Base-by-base conservation (phyloP, 306 rosid genomes). In the Arachis hypogaea region DNA sequence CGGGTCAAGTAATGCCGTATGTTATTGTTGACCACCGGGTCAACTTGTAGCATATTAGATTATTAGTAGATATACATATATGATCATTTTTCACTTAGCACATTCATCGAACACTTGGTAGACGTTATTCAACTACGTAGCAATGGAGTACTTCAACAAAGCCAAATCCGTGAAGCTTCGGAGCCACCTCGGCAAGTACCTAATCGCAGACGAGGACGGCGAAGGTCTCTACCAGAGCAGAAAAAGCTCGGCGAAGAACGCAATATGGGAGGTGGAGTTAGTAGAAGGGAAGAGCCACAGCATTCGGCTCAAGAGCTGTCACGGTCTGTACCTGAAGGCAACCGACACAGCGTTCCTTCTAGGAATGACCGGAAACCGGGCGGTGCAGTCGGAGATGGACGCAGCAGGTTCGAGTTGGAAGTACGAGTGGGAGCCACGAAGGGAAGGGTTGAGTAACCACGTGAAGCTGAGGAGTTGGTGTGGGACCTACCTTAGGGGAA, bases 381-480 rank as follows among this genome's bases (percentile, higher is more conserved):
- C 83, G 44, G 11, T 79, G 8, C 96, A 82, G 72, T 22, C 65
- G 0, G 73, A 36, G 0, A 57, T 40, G 0, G 96, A 86, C 3
- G 18, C 11, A 9, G 73, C 11, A 9, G 73, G 55, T 0, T 42
- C 63, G 33, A 73, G 78, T 30, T 80, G 78, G 92, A 85, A 74
- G 65, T 80, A 63, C 68, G 89, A 89, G 72, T 91, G 97, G 91
- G 94, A 91, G 69, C 96, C 93, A 3, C 84, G 85, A 43, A 59
- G 69, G 5, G 92, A 89, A 0, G 98, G 94, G 4, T 83, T 86
- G 38, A 33, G 38, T 33, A 33, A 33, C 55, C 89, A 83, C 67
- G 82, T 93, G 22, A 87, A 84, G 72, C 68, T 93, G 6, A 82
- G 69, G 80, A 89, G 89, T 3, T 91, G 98, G 96, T 89, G 92